A percentile compares a stretch with the other conserved stretches of the same genome.
phyloP scores from a whole-genome alignment of 225 moss, liverwort and hornwort genomes.

The Takakia lepidozioides region DNA sequence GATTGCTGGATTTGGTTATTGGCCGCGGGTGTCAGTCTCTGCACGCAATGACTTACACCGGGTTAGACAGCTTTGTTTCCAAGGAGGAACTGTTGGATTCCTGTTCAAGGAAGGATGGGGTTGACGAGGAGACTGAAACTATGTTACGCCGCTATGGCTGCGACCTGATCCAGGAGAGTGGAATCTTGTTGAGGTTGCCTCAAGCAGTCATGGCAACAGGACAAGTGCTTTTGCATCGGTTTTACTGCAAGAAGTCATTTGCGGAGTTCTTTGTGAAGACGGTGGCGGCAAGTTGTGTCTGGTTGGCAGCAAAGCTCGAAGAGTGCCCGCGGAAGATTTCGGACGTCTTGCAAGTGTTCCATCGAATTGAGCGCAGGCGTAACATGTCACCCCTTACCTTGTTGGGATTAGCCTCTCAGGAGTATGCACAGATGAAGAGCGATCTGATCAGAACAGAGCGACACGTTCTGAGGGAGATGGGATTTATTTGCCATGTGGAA shows the following conservation, averaged over 20 bases:
- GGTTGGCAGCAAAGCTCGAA: constrained; percentile 98
- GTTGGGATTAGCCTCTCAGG: constrained; percentile 68
- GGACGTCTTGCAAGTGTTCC: constrained; percentile 83
- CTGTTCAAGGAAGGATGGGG: constrained; percentile 87
- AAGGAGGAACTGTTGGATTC: constrained; percentile 80
- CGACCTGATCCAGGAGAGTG: constrained; percentile 94
- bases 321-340: constrained; percentile 87
- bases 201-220: constrained; percentile 99
- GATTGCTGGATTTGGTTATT: no score
- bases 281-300: constrained; percentile 95
- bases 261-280: constrained; percentile 96
- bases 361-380: constrained; percentile 86
- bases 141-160: constrained; percentile 82
- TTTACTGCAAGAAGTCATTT: constrained; percentile 98
- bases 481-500: constrained; percentile 97
- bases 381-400: constrained; percentile 47
- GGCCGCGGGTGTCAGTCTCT: no score
- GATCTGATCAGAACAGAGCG: constrained; percentile 97
- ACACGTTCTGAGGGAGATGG: constrained; percentile 98
- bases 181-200: constrained; percentile 81
- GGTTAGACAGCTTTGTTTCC: constrained; percentile 86
- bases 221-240: constrained; percentile 96
- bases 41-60: constrained; percentile 86
- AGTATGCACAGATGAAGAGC: constrained; percentile 92
- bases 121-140: constrained; percentile 71